These are phyloP conservation scores for Brassica carinata DNA, from an alignment of 345 rosid species.

Conservation along the genomic window DNA sequence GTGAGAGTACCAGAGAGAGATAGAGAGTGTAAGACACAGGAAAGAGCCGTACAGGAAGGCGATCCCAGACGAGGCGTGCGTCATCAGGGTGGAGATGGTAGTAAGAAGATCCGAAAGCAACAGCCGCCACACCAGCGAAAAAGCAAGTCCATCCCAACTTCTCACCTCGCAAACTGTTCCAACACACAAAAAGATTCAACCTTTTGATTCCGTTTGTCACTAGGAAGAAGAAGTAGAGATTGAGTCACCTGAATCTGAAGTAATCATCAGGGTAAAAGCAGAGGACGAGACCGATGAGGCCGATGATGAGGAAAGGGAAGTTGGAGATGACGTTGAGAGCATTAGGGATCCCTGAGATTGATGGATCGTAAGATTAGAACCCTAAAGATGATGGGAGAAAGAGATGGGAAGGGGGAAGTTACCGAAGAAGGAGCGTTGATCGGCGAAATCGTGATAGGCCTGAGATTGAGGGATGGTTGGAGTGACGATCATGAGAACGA, in stretches of 20 bases:
- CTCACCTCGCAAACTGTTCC: conserved; percentile 82
- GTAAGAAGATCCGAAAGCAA: conserved; percentile 83
- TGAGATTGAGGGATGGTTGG: conserved; percentile 83
- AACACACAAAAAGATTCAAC: not conserved
- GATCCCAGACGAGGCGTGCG: conserved; percentile 92
- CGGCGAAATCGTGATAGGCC: conserved; percentile 89
- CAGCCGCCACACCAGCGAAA: conserved; percentile 79
- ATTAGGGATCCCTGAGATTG: conserved; percentile 78
- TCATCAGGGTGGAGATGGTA: conserved; percentile 92
- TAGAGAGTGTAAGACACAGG: not conserved
- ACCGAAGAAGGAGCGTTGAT: conserved; percentile 82
- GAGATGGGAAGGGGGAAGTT: not conserved
- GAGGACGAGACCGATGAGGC: conserved; percentile 76
- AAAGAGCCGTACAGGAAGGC: conserved; percentile 73
- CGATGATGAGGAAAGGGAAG: conserved; percentile 89
- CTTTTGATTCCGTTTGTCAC: not conserved
- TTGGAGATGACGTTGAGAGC: conserved; percentile 78
- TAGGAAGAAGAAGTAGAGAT: not conserved
- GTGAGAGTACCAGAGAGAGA: not conserved
- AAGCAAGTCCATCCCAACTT: conserved; percentile 86
- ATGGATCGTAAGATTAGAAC: not conserved
- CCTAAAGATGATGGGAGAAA: conserved; percentile 9
- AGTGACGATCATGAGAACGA: conserved; percentile 83
- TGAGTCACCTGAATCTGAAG: conserved; percentile 60
- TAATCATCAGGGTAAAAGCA: conserved; percentile 69